phyloP scores from a whole-genome alignment of 352 stramenopile genomes.

The Phytophthora sp. region DNA sequence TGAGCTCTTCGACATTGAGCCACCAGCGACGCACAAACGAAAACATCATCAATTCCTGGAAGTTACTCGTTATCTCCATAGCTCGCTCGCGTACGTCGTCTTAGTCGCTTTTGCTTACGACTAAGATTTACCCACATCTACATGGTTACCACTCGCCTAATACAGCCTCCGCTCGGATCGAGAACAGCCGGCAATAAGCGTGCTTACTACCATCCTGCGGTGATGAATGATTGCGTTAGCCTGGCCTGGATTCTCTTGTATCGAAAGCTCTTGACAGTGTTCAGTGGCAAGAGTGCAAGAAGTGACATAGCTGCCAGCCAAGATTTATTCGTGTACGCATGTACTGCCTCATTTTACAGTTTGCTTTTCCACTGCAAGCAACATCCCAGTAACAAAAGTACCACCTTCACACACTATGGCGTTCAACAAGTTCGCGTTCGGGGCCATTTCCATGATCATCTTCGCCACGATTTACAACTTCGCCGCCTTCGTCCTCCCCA shows the following conservation, averaged over 20 bases:
- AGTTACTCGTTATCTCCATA: no score
- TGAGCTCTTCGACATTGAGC: not conserved
- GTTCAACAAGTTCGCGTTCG: slow-evolving; percentile 24
- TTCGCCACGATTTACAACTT: slow-evolving; percentile 30
- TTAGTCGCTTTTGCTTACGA: no score
- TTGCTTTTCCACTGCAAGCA: not conserved
- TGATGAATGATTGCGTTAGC: slow-evolving; percentile 4
- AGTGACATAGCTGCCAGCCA: no score
- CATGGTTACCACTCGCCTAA: no score
- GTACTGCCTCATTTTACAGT: not conserved
- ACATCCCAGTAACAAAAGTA: not conserved
- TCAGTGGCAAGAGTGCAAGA: not conserved
- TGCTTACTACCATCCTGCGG: slow-evolving; percentile 17
- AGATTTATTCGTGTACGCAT: no score
- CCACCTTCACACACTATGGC: slow-evolving; percentile 6
- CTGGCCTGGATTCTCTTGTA: slow-evolving; percentile 15
- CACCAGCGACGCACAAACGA: no score
- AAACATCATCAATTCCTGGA: no score
- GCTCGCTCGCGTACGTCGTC: no score
- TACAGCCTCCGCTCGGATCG: no score
- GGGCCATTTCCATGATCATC: slow-evolving; percentile 24
- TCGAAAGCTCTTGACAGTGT: not conserved
- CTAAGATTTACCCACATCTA: not conserved
- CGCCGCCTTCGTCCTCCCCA: slow-evolving; percentile 22
- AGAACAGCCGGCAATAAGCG: no score